Percentiles rank a stretch among this genome's conserved stretches.
phyloP scores from a whole-genome alignment of 495 filamentous ascomycete genomes.

The Aspergillus ostianus region DNA sequence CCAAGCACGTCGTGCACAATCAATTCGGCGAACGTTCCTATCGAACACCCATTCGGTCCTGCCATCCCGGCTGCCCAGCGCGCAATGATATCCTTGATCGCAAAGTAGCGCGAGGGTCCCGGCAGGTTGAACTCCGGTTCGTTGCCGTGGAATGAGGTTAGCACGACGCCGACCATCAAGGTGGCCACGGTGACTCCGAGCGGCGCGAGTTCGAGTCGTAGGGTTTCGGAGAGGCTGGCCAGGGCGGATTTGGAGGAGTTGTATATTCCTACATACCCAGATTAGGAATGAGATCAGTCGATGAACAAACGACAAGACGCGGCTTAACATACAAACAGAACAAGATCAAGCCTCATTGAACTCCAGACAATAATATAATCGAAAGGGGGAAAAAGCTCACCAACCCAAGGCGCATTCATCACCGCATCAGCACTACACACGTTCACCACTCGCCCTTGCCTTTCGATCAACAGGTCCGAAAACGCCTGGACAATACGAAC shows the following conservation, averaged over 20 bases:
- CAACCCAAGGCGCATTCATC: slow-evolving; percentile 33
- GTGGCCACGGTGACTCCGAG: slow-evolving; percentile 38
- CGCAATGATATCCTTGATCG: slow-evolving; percentile 17
- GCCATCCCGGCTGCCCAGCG: slow-evolving; percentile 10
- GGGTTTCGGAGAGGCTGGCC: slow-evolving; percentile 29
- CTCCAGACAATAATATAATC: slow-evolving; percentile 19
- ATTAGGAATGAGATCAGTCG: slow-evolving; percentile 18
- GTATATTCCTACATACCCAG: slow-evolving; percentile 40
- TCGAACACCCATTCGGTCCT: slow-evolving; percentile 14
- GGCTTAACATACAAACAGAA: slow-evolving; percentile 16
- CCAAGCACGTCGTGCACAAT: slow-evolving; percentile 18
- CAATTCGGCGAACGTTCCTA: slow-evolving; percentile 10
- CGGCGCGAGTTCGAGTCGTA: slow-evolving; percentile 39
- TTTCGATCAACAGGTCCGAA: slow-evolving; percentile 45
- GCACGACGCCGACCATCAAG: slow-evolving; percentile 24
- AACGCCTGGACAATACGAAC: slow-evolving; percentile 39
- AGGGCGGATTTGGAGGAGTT: slow-evolving; percentile 34
- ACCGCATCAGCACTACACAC: slow-evolving; percentile 46
- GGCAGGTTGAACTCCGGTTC: slow-evolving; percentile 12
- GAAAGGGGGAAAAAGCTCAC: slow-evolving; percentile 9
- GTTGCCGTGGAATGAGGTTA: slow-evolving; percentile 17
- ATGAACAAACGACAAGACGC: not conserved
- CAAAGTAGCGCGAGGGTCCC: slow-evolving; percentile 18
- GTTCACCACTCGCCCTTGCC: slow-evolving; percentile 48
- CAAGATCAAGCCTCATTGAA: slow-evolving; percentile 30